Evolutionary conservation across 345 rosid genomes (phyloP), one percentile per base, ranked within the genome.

Genomic region (Passiflora organensis): DNA sequence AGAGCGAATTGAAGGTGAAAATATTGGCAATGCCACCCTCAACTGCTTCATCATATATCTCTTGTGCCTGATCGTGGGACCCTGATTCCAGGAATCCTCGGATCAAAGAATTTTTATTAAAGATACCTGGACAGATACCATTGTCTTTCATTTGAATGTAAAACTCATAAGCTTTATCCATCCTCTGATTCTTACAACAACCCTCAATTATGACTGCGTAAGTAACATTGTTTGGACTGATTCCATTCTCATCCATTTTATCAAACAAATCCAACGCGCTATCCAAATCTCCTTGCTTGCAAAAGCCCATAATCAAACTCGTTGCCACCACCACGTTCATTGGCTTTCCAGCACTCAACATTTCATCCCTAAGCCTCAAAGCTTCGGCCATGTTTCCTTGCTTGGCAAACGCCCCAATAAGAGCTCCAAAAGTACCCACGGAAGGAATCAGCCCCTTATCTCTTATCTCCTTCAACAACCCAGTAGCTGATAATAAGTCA

Each of bases 331-430:
- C 72, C 69, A 78, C 61, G 69, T 75, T 84, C 80, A 87, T 55
- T 10, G 54, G 73, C 72, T 48, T 72, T 61, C 91, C 94, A 52
- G 67, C 57, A 23, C 71, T 79, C 60, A 78, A 47, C 97, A 89
- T 84, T 75, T 84, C 95, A 60, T 81, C 95, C 66, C 78, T 90
- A 56, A 87, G 60, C 66, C 66, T 74, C 58, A 90, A 53, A 22
- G 94, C 94, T 69, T 81, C 94, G 8, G 39, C 59, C 77, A 77
- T 46, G 51, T 81, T 73, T 49, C 84, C 86, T 51, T 67, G 68
- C 76, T 80, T 90, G 59, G 77, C 73, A 13, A 69, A 86, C 54
- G 86, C 83, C 60, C 59, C 67, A 4, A 82, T 81, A 54, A 86
- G 79, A 63, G 45, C 59, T 1, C 81, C 71, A 71, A 64, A 84